Conservation (phyloP, 2,329 filamentous ascomycete genomes). For the Chaetomium sp. region DNA sequence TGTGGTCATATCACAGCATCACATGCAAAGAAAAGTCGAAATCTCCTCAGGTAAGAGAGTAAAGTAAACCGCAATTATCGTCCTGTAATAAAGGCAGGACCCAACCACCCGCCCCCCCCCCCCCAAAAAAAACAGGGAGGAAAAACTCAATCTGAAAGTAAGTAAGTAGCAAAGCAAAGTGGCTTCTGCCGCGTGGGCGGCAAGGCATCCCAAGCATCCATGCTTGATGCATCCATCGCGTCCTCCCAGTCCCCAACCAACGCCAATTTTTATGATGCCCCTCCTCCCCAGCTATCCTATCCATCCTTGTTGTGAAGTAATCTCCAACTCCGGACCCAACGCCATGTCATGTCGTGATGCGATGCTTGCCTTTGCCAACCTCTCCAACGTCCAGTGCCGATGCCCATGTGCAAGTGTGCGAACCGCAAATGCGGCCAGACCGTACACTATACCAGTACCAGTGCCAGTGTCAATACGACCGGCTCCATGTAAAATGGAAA, state of each 20-base stretch:
- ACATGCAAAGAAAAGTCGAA: neutral
- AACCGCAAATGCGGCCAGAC: neutral
- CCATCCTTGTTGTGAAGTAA: slow-evolving; percentile 1
- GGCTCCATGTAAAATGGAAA: neutral
- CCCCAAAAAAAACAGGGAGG: neutral
- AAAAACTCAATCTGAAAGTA: neutral
- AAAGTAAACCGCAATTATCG: neutral
- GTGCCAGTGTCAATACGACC: neutral
- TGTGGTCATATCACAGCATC: neutral
- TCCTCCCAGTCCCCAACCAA: neutral
- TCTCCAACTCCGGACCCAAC: neutral
- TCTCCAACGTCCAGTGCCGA: neutral
- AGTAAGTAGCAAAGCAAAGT: neutral
- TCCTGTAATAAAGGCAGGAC: neutral
- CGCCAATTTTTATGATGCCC: neutral
- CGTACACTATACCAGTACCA: neutral
- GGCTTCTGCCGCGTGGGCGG: neutral
- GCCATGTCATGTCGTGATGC: neutral
- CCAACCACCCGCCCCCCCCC: too few relatives aligned
- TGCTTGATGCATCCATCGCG: neutral
- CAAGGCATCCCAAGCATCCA: slow-evolving; percentile 1
- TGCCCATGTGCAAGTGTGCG: neutral
- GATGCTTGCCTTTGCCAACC: neutral
- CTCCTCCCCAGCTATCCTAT: slow-evolving; percentile 4
- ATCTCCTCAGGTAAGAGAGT: neutral